phyloP scores from a whole-genome alignment of 805 yeast species.

The Candida dendrica region DNA sequence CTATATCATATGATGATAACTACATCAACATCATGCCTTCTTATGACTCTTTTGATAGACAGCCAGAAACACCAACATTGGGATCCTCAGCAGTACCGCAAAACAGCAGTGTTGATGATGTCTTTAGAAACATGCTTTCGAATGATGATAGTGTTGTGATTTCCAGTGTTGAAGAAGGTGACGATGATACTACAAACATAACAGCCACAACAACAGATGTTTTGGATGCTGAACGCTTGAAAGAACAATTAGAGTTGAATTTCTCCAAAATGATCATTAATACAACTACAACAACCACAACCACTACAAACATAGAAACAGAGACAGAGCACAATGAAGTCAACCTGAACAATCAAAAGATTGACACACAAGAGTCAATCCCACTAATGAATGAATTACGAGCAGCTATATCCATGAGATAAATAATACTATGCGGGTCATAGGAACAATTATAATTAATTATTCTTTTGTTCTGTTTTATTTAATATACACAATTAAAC shows the following conservation, averaged over 20 bases:
- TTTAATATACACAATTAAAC: no score
- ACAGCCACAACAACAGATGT: neutral
- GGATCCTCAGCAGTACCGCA: no score
- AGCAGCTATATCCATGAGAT: constrained; percentile 3
- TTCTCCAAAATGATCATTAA: constrained; percentile 8
- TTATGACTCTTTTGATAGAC: neutral
- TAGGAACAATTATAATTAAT: no score
- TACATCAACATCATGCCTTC: constrained; percentile 9
- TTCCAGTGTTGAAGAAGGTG: constrained; percentile 5
- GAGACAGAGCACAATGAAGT: neutral
- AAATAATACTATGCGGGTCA: constrained; percentile 6
- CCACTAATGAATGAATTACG: constrained; percentile 14
- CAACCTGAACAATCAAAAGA: constrained; percentile 7
- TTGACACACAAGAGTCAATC: constrained; percentile 4
- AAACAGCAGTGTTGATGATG: no score
- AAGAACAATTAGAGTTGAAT: constrained; percentile 12
- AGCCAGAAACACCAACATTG: no score
- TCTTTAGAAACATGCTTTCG: constrained; percentile 5
- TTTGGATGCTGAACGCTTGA: constrained; percentile 11
- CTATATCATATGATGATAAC: constrained; percentile 16
- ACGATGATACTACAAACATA: constrained; percentile 1
- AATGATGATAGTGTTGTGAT: constrained; percentile 20
- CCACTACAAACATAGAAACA: neutral
- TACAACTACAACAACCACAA: neutral
- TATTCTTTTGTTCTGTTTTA: no score